These are phyloP conservation scores for Moricandia moricandioides DNA, from an alignment of 345 rosid genomes.

Conservation along the genomic window DNA sequence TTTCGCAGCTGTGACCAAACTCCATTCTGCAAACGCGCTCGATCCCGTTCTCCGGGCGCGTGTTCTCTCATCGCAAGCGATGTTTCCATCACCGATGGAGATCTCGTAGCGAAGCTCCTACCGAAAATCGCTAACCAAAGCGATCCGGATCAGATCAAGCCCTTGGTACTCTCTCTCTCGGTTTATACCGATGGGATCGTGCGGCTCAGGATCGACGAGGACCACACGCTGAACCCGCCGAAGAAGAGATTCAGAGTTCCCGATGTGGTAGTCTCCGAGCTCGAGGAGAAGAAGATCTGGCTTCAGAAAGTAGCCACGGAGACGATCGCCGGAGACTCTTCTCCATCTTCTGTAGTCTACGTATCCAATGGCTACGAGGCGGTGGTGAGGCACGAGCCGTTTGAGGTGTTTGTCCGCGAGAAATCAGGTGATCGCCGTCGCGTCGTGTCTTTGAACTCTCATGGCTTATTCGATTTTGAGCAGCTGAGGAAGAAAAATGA, in stretches of 20 bases:
- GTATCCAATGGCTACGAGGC: constrained; percentile 68
- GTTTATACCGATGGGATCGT: constrained; percentile 61
- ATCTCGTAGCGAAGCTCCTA: constrained; percentile 69
- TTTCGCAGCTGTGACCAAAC: constrained; percentile 89
- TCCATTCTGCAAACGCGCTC: constrained; percentile 95
- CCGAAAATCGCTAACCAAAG: constrained; percentile 33
- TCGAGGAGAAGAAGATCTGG: constrained; percentile 73
- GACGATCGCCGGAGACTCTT: constrained; percentile 50
- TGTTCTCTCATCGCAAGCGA: constrained; percentile 50
- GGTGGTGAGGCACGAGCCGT: constrained; percentile 82
- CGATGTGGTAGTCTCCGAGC: constrained; percentile 63
- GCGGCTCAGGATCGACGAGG: constrained; percentile 84
- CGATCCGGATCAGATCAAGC: constrained; percentile 47
- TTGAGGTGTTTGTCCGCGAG: constrained; percentile 74
- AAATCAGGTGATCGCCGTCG: constrained; percentile 52
- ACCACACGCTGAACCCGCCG: constrained; percentile 51
- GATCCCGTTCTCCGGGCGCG: constrained; percentile 67
- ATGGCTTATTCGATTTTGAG: constrained; percentile 88
- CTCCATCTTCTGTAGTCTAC: constrained; percentile 58
- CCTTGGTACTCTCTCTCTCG: constrained; percentile 69
- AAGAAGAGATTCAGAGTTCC: constrained; percentile 83
- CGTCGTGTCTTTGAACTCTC: constrained; percentile 71
- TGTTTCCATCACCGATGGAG: constrained; percentile 67
- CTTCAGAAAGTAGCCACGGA: constrained; percentile 51
- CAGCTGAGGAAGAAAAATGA: constrained; percentile 65